These are phyloP conservation scores for Globisporangium spinosum DNA, from an alignment of 352 stramenopile genomes.

Conservation along the genomic window DNA sequence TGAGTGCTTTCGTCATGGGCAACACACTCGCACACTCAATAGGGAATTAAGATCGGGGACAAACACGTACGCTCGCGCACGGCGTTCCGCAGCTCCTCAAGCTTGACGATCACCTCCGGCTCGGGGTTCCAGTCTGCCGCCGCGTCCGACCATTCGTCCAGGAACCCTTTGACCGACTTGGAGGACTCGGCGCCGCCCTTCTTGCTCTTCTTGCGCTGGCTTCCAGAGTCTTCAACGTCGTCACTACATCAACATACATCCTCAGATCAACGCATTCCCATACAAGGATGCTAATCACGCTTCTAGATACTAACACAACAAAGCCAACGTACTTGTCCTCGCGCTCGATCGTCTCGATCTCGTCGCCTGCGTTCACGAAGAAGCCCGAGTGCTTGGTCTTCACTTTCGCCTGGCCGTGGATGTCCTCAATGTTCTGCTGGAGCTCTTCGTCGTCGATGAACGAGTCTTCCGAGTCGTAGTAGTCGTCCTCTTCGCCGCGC, in stretches of 20 bases:
- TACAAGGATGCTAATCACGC: background rate
- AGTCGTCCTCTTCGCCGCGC: slow-evolving; percentile 72
- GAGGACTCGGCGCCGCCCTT: slow-evolving; percentile 46
- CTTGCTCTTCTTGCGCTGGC: slow-evolving; percentile 32
- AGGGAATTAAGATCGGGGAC: background rate
- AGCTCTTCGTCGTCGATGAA: slow-evolving; percentile 86
- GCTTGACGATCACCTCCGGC: slow-evolving; percentile 41
- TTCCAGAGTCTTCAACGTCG: slow-evolving; percentile 8
- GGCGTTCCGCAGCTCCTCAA: slow-evolving; percentile 55
- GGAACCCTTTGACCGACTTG: slow-evolving; percentile 49
- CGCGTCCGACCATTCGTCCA: slow-evolving; percentile 61
- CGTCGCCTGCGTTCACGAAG: slow-evolving; percentile 83
- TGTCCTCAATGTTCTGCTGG: slow-evolving; percentile 83
- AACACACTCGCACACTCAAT: background rate
- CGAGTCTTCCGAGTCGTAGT: slow-evolving; percentile 88
- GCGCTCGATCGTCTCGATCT: slow-evolving; percentile 74
- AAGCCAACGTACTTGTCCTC: slow-evolving; percentile 18
- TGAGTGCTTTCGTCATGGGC: background rate
- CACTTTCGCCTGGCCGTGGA: slow-evolving; percentile 61
- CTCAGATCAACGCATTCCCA: background rate
- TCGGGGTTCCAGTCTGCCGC: slow-evolving; percentile 68
- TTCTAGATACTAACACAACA: background rate
- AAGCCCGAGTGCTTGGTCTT: slow-evolving; percentile 87
- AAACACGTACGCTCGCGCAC: slow-evolving; percentile 56
- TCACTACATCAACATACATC: slow-evolving; percentile 8